Evolutionary conservation across 2,329 filamentous ascomycete species (phyloP).

Genomic region (Blumeriella jaapii): DNA sequence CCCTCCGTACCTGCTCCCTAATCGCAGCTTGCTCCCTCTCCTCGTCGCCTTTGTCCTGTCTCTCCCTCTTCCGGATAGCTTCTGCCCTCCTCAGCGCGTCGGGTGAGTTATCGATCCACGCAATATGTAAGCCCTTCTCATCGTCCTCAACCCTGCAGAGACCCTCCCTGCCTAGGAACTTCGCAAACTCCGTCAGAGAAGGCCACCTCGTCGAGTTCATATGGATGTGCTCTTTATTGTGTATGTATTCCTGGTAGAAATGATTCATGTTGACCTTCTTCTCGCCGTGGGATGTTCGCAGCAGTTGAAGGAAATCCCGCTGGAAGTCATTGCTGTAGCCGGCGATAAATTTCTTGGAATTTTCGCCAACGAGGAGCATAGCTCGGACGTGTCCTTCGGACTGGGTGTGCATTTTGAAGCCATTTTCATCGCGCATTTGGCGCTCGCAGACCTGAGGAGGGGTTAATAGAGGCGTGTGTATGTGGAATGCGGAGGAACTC

Average conservation of each 20-base stretch:
- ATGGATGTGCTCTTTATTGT: slow-evolving; percentile 77
- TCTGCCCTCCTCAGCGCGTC: slow-evolving; percentile 74
- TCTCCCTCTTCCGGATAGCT: slow-evolving; percentile 70
- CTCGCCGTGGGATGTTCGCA: slow-evolving; percentile 79
- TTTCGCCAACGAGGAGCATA: slow-evolving; percentile 78
- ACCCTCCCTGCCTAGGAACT: slow-evolving; percentile 73
- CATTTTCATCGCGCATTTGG: slow-evolving; percentile 76
- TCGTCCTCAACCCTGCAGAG: slow-evolving; percentile 86
- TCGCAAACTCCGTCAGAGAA: slow-evolving; percentile 80
- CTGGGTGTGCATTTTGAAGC: slow-evolving; percentile 86
- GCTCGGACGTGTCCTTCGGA: slow-evolving; percentile 82
- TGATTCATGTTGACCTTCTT: slow-evolving; percentile 82
- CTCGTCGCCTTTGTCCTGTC: slow-evolving; percentile 82
- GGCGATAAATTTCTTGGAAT: slow-evolving; percentile 73
- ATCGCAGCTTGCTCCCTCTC: slow-evolving; percentile 78
- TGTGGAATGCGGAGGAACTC: slow-evolving; percentile 17
- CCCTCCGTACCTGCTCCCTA: slow-evolving; percentile 70
- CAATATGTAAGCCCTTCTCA: slow-evolving; percentile 72
- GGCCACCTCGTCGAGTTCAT: slow-evolving; percentile 92
- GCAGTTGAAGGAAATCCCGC: slow-evolving; percentile 63
- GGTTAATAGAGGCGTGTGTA: slow-evolving; percentile 6
- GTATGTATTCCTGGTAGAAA: slow-evolving; percentile 92
- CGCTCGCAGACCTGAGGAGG: slow-evolving; percentile 57
- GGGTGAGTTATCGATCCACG: slow-evolving; percentile 86
- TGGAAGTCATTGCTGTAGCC: slow-evolving; percentile 75